Evolutionary conservation across 2,329 filamentous ascomycete genomes (phyloP).

Genomic region (Penicillium hordei): DNA sequence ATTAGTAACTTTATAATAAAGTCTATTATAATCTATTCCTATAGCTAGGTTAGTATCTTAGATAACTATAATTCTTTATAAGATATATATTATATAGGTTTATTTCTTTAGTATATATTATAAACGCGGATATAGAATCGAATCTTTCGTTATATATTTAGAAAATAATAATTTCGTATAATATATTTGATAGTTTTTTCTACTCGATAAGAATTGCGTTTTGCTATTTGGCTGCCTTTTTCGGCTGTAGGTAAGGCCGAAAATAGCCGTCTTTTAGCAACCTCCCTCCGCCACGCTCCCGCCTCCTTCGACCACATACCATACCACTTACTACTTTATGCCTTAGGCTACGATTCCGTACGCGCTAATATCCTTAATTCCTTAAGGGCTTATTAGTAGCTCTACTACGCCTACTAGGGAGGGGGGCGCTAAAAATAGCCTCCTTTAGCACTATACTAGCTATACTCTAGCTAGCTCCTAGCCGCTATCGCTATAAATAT

Average conservation of each 20-base stretch:
- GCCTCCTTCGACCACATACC: conserved; percentile 9
- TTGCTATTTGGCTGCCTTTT: conserved; percentile 18
- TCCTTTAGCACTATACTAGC: background rate
- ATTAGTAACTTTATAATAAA: too few relatives aligned
- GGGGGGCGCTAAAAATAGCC: background rate
- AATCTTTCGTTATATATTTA: too few relatives aligned
- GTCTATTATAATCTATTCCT: too few relatives aligned
- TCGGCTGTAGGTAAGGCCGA: conserved; percentile 11
- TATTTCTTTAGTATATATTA: too few relatives aligned
- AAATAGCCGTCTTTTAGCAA: conserved; percentile 18
- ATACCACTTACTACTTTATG: background rate
- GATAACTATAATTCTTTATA: too few relatives aligned
- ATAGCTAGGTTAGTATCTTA: too few relatives aligned
- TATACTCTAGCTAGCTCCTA: background rate
- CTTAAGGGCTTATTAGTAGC: background rate
- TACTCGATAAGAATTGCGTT: conserved; percentile 4
- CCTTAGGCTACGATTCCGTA: conserved; percentile 1
- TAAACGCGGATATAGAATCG: too few relatives aligned
- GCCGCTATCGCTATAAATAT: conserved; percentile 1
- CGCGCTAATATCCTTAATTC: background rate
- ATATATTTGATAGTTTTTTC: too few relatives aligned
- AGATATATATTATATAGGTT: too few relatives aligned
- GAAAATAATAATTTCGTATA: too few relatives aligned
- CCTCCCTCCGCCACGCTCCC: conserved; percentile 16
- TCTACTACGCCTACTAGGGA: background rate